A percentile compares a stretch with the other conserved stretches of the same genome.
Conservation (phyloP, 345 rosid genomes). For the Hibiscus tridactylites region DNA sequence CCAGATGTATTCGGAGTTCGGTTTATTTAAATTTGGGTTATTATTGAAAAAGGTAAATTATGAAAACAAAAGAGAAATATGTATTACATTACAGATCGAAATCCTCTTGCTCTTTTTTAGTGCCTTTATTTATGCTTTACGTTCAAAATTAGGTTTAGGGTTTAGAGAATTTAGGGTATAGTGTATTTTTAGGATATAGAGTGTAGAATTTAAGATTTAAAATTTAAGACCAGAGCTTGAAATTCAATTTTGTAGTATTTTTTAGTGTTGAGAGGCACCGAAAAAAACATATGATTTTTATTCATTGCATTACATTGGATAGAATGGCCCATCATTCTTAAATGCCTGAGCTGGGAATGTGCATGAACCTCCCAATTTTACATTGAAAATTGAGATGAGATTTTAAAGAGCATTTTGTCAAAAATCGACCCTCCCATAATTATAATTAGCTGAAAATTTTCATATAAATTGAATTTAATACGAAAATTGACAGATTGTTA, state of each 20-base stretch:
- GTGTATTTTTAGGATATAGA: too few relatives aligned
- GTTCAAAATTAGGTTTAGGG: too few relatives aligned
- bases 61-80: neutral
- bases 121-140: too few relatives aligned
- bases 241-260: too few relatives aligned
- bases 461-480: neutral
- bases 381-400: neutral
- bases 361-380: neutral
- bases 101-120: too few relatives aligned
- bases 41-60: neutral
- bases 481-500: constrained; percentile 4
- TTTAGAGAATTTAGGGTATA: too few relatives aligned
- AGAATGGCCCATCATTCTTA: neutral
- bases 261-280: too few relatives aligned
- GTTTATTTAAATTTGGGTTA: too few relatives aligned
- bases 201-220: too few relatives aligned
- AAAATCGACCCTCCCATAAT: neutral
- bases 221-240: too few relatives aligned
- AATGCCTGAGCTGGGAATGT: neutral
- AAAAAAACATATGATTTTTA: too few relatives aligned
- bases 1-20: neutral
- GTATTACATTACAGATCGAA: too few relatives aligned
- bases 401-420: neutral
- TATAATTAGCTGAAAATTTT: neutral
- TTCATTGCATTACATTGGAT: neutral